Conservation (phyloP, 2,329 filamentous ascomycete genomes). For the Chrysoporthe austroafricana region DNA sequence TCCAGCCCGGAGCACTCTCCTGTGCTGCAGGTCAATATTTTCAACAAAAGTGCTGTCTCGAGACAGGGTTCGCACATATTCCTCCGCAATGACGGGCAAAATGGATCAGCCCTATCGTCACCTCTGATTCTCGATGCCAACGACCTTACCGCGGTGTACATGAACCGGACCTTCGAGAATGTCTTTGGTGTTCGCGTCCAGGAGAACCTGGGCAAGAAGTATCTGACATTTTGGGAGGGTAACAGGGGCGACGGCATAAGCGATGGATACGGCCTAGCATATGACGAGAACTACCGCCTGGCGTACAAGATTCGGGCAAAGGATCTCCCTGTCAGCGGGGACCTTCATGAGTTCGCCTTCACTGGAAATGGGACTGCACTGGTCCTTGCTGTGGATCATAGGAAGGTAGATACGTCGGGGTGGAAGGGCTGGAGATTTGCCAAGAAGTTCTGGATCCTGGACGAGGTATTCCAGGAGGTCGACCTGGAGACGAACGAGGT, state of each 20-base stretch:
- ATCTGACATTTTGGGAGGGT: slow-evolving; percentile 33
- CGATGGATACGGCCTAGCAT: slow-evolving; percentile 31
- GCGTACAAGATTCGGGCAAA: slow-evolving; percentile 28
- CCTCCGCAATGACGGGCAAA: slow-evolving; percentile 31
- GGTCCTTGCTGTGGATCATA: slow-evolving; percentile 41
- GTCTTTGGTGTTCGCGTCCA: slow-evolving; percentile 32
- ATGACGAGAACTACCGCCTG: slow-evolving; percentile 30
- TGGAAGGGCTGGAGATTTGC: slow-evolving; percentile 31
- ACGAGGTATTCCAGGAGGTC: slow-evolving; percentile 48
- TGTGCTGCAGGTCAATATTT: slow-evolving; percentile 30
- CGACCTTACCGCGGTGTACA: slow-evolving; percentile 31
- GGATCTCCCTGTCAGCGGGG: slow-evolving; percentile 23
- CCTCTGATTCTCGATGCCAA: slow-evolving; percentile 30
- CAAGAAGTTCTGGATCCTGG: slow-evolving; percentile 33
- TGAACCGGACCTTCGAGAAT: slow-evolving; percentile 31
- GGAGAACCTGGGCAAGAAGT: slow-evolving; percentile 29
- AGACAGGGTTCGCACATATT: slow-evolving; percentile 32
- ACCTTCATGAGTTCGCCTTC: slow-evolving; percentile 45
- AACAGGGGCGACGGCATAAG: slow-evolving; percentile 28
- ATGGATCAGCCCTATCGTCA: slow-evolving; percentile 21
- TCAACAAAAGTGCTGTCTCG: slow-evolving; percentile 30
- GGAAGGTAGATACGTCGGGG: slow-evolving; percentile 32
- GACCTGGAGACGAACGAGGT: slow-evolving; percentile 53
- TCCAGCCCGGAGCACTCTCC: slow-evolving; percentile 29
- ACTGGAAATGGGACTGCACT: slow-evolving; percentile 45